Conservation (phyloP, 148 eudicot species). For the Chenopodium suecicum region DNA sequence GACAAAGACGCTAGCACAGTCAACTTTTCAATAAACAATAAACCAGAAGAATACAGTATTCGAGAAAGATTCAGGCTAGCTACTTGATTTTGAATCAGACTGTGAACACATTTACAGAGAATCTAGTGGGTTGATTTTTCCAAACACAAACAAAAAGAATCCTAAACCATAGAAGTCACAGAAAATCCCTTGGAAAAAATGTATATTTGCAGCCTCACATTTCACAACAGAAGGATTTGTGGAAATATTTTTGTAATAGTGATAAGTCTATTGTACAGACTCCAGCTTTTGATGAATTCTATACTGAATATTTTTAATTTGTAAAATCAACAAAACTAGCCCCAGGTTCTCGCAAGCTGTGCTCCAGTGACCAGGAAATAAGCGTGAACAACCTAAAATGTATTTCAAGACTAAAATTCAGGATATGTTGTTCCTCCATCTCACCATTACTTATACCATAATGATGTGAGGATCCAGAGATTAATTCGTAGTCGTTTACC, state of each 20-base stretch:
- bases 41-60: conserved; percentile 18
- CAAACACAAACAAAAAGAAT: conserved; percentile 25
- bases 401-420: conserved; percentile 26
- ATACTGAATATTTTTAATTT: conserved; percentile 55
- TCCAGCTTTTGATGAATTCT: conserved; percentile 80
- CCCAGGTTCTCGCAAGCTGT: conserved; percentile 18
- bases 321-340: conserved; percentile 38
- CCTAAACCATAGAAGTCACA: conserved; percentile 17
- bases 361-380: conserved; percentile 24
- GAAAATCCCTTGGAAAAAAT: conserved; percentile 25
- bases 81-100: conserved; percentile 43
- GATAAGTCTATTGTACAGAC: conserved; percentile 50
- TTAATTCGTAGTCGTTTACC: conserved; percentile 71
- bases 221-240: conserved; percentile 48
- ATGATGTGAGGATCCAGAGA: conserved; percentile 61
- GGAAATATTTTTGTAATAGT: conserved; percentile 57
- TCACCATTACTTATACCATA: conserved; percentile 69
- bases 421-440: conserved; percentile 56
- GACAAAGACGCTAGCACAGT: conserved; percentile 22
- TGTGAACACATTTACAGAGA: conserved; percentile 21
- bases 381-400: conserved; percentile 17
- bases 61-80: background rate
- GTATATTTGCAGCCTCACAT: conserved; percentile 24
- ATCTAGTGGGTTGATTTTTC: conserved; percentile 23
- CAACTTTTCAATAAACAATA: conserved; percentile 20